A percentile compares a stretch with the other conserved stretches of the same genome.
Conservation (phyloP, 2,329 filamentous ascomycete genomes). For the Fusarium longipes region DNA sequence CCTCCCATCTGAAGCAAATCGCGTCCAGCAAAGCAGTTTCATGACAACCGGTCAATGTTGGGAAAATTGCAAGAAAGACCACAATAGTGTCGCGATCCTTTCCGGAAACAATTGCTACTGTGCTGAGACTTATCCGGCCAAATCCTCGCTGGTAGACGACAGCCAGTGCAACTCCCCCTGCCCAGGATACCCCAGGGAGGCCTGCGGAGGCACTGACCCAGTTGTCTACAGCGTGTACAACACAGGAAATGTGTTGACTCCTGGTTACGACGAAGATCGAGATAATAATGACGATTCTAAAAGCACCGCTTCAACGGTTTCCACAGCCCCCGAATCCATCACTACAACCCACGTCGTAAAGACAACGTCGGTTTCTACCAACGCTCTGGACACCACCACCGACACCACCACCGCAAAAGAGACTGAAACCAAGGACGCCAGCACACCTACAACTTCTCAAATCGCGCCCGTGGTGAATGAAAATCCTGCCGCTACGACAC, state of each 20-base stretch:
- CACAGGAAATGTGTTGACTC: background rate
- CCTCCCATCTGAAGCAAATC: background rate
- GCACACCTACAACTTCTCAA: background rate
- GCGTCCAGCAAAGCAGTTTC: background rate
- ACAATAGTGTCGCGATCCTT: conserved; percentile 4
- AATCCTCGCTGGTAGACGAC: conserved; percentile 12
- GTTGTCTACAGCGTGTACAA: conserved; percentile 29
- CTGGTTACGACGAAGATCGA: background rate
- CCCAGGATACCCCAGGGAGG: conserved; percentile 10
- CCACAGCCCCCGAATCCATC: background rate
- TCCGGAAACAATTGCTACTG: conserved; percentile 20
- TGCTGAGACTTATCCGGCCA: conserved; percentile 25
- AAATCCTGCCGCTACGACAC: background rate
- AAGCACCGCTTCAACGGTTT: background rate
- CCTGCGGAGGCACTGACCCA: conserved; percentile 22
- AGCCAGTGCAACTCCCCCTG: conserved; percentile 28
- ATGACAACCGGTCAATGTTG: conserved; percentile 8
- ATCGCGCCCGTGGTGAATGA: background rate
- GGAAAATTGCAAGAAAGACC: background rate
- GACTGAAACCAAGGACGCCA: background rate
- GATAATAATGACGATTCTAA: background rate
- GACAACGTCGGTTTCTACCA: background rate
- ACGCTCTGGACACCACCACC: background rate
- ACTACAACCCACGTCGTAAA: background rate
- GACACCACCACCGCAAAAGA: background rate